phyloP scores from a whole-genome alignment of 2,329 filamentous ascomycete genomes.

The Plenodomus biglobosus region DNA sequence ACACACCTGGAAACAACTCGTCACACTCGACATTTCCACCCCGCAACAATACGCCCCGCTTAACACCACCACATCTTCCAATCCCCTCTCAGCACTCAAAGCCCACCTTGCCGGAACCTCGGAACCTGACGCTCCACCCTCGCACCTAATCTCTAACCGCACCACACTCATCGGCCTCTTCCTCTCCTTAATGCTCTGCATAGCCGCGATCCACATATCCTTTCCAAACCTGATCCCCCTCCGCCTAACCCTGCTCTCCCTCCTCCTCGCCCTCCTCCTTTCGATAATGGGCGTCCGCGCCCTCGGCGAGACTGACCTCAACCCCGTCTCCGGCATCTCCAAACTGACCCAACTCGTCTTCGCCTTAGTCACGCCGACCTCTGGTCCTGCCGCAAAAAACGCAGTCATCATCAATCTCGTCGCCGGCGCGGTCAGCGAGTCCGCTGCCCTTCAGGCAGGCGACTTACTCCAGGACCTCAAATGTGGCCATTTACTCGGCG shows the following conservation, averaged over 20 bases:
- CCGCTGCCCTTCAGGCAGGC: constrained; percentile 87
- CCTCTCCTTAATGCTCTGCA: constrained; percentile 75
- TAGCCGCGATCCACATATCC: constrained; percentile 76
- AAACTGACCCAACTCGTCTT: constrained; percentile 97
- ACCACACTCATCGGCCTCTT: constrained; percentile 75
- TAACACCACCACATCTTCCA: constrained; percentile 6
- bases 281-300: constrained; percentile 67
- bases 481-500: constrained; percentile 89
- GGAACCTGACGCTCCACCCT: constrained; percentile 76
- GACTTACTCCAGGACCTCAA: constrained; percentile 98
- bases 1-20: constrained; percentile 42
- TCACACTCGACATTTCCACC: constrained; percentile 35
- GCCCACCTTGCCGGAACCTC: constrained; percentile 25
- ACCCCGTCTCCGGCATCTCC: constrained; percentile 93
- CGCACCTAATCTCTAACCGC: constrained; percentile 74
- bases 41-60: constrained; percentile 40
- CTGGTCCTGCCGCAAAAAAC: constrained; percentile 61
- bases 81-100: constrained; percentile 37
- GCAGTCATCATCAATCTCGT: constrained; percentile 95
- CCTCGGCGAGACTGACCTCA: constrained; percentile 82
- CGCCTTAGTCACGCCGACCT: constrained; percentile 75
- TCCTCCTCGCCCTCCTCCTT: constrained; percentile 71
- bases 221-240: constrained; percentile 83
- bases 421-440: constrained; percentile 83
- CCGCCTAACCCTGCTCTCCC: constrained; percentile 79